A percentile compares a stretch with the other conserved stretches of the same genome.
Evolutionary conservation across 495 filamentous ascomycete genomes (phyloP).

Genomic region (Penicillium dipodomyicola): DNA sequence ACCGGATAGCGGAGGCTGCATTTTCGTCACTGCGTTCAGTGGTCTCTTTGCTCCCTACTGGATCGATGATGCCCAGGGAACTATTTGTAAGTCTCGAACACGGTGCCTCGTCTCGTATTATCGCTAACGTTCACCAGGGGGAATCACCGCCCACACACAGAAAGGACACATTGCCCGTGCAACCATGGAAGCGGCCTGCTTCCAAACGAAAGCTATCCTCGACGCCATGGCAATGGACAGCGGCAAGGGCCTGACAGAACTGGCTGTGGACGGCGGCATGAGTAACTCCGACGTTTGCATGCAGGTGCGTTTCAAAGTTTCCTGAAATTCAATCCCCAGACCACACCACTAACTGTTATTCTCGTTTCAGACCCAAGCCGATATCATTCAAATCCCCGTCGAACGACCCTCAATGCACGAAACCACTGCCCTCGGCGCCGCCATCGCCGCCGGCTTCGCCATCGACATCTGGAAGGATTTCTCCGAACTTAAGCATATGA

Average conservation of each 20-base stretch:
- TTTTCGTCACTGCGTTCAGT: conserved; percentile 95
- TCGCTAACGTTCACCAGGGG: conserved; percentile 48
- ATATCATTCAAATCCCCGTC: conserved; percentile 84
- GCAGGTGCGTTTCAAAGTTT: conserved; percentile 57
- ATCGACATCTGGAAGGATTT: conserved; percentile 78
- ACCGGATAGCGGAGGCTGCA: conserved; percentile 83
- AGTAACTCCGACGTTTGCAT: conserved; percentile 92
- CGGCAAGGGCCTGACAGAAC: conserved; percentile 66
- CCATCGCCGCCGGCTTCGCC: conserved; percentile 89
- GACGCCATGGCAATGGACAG: conserved; percentile 94
- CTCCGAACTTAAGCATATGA: conserved; percentile 75
- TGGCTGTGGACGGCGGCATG: conserved; percentile 94
- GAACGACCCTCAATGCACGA: conserved; percentile 90
- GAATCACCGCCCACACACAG: conserved; percentile 88
- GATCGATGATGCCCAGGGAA: conserved; percentile 95
- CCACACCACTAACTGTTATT: conserved; percentile 13
- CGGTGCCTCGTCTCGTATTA: background rate
- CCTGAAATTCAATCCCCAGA: background rate
- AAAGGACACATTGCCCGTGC: conserved; percentile 90
- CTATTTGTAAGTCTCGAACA: conserved; percentile 60
- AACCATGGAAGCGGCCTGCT: conserved; percentile 92
- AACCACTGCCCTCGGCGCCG: conserved; percentile 90
- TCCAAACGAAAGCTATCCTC: conserved; percentile 91
- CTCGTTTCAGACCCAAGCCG: conserved; percentile 68
- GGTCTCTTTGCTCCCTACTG: conserved; percentile 97